These are phyloP conservation scores for Chrysoporthe puriensis DNA, from an alignment of 2,329 filamentous ascomycete genomes.

Conservation along the genomic window DNA sequence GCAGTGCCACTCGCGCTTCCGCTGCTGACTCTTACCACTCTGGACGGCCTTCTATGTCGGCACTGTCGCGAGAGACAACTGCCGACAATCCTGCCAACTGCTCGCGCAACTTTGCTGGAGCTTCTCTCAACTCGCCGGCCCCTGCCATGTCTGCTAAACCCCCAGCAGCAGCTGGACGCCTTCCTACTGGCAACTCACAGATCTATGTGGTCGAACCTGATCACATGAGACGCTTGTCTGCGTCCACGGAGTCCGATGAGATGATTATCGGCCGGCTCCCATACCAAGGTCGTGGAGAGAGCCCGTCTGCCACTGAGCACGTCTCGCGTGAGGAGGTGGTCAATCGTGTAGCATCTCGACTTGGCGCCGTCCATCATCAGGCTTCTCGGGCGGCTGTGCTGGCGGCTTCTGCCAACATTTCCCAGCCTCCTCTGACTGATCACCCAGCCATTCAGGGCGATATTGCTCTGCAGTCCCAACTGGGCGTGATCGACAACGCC, in stretches of 20 bases:
- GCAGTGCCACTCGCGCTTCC: constrained; percentile 16
- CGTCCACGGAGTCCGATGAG: neutral
- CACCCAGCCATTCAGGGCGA: constrained; percentile 19
- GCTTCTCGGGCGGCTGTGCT: neutral
- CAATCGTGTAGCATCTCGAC: neutral
- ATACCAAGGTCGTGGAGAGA: neutral
- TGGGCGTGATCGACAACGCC: neutral
- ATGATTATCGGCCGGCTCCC: neutral
- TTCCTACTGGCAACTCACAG: neutral
- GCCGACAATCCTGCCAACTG: neutral
- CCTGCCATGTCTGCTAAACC: neutral
- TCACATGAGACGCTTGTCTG: neutral
- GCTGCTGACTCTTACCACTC: neutral
- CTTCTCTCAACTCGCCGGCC: neutral
- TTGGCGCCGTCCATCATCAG: neutral
- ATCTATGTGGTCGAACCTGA: neutral
- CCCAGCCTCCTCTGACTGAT: constrained; percentile 10
- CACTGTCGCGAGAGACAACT: neutral
- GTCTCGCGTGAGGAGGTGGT: neutral
- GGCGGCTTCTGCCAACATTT: neutral
- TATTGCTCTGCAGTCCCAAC: constrained; percentile 2
- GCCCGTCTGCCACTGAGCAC: neutral
- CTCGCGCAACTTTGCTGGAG: neutral
- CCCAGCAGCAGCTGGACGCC: neutral
- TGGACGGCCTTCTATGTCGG: constrained; percentile 9